Base-by-base conservation (phyloP, 2,329 filamentous ascomycete species). In the Dothiorella sarmentorum region DNA sequence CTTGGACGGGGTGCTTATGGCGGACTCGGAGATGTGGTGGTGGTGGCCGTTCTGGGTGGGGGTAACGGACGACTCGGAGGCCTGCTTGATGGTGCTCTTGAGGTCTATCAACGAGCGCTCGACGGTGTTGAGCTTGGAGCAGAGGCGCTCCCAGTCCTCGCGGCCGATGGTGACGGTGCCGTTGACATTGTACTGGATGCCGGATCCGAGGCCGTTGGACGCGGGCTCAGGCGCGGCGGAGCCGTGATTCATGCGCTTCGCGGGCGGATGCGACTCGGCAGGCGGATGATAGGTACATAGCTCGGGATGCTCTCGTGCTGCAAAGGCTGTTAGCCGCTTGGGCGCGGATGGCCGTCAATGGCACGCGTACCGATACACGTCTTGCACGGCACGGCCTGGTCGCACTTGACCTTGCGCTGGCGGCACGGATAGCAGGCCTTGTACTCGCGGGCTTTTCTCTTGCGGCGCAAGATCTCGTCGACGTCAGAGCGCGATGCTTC, bases 371-470 rank as follows among this genome's bases (percentile, higher is more conserved):
- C 78, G 58, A 79, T 72, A 65, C 78, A 80, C 56, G 77, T 80
- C 62, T 78, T 77, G 65, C 78, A 80, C 10, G 78, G 78, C 27
- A 75, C 73, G 18, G 68, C 67, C 61, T 72, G 77, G 64, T 80
- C 77, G 69, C 78, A 80, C 66, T 76, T 78, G 49, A 75, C 73
- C 61, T 75, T 75, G 58, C 73, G 69, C 63, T 75, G 77, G 42
- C 78, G 71, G 66, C 78, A 80, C 56, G 78, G 77, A 66, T 80
- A 80, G 66, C 78, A 60, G 51, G 58, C 71, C 70, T 80, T 80
- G 70, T 80, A 78, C 68, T 80, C 78, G 27, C 78, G 69, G 44
- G 77, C 77, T 64, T 80, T 80, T 44, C 78, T 70, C 68, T 80
- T 80, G 64, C 77, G 71, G 20, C 77, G 71, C 64, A 80, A 63